Evolutionary conservation across 2,329 filamentous ascomycete species (phyloP).

Genomic region (Aspergillus sp.): DNA sequence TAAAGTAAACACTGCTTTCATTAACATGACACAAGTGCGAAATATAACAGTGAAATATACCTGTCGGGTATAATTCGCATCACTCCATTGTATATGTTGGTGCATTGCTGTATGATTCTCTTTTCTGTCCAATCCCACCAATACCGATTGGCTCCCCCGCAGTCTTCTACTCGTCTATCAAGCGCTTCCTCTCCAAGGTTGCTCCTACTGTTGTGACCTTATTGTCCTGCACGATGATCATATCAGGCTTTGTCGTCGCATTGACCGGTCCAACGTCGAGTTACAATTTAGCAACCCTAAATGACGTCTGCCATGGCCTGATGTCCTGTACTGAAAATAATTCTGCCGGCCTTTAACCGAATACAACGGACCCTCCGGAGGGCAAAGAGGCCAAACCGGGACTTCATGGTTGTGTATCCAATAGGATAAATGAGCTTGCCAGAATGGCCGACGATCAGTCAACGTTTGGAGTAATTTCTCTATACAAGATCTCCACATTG

Average conservation of each 20-base stretch:
- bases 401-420: neutral
- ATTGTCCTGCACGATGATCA: neutral
- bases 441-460: neutral
- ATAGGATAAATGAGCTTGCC: neutral
- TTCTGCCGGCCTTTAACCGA: neutral
- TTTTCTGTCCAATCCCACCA: no score
- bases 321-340: neutral
- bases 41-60: no score
- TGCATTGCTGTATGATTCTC: no score
- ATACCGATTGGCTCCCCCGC: no score
- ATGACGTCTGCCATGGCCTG: neutral
- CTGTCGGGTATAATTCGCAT: no score
- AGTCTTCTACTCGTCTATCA: no score
- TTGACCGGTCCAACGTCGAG: neutral
- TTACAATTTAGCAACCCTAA: neutral
- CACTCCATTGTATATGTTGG: no score
- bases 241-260: neutral
- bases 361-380: neutral
- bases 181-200: no score
- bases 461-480: neutral
- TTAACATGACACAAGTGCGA: no score
- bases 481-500: neutral
- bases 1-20: no score
- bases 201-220: no score
- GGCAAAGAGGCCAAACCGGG: neutral